Evolutionary conservation across 352 stramenopile genomes (phyloP).

Genomic region (Phytophthora megakarya): DNA sequence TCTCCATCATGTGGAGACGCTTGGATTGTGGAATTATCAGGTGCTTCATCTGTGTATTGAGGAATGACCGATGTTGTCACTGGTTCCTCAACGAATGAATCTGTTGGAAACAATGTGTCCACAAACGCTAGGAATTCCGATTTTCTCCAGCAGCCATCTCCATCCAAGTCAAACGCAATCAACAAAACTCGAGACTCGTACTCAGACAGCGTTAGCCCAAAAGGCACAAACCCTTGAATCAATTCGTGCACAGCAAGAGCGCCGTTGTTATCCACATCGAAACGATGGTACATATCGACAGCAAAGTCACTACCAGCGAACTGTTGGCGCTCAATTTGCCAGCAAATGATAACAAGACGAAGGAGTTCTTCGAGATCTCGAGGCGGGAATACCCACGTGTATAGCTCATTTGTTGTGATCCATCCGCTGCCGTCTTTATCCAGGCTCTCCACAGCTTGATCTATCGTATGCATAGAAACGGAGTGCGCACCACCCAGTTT

Average conservation of each 20-base stretch:
- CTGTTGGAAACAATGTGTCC: slow-evolving; percentile 38
- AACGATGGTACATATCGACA: slow-evolving; percentile 45
- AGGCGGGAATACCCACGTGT: slow-evolving; percentile 52
- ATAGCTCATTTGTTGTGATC: slow-evolving; percentile 67
- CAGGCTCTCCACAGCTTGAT: slow-evolving; percentile 46
- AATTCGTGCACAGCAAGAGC: slow-evolving; percentile 62
- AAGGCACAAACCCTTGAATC: slow-evolving; percentile 46
- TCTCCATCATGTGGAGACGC: background rate
- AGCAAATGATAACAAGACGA: slow-evolving; percentile 40
- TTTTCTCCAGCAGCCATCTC: slow-evolving; percentile 58
- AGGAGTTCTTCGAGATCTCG: slow-evolving; percentile 72
- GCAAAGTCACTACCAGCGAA: slow-evolving; percentile 28
- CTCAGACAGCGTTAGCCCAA: slow-evolving; percentile 43
- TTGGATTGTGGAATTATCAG: background rate
- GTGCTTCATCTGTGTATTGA: background rate
- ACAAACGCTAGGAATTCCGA: slow-evolving; percentile 58
- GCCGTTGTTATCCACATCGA: slow-evolving; percentile 67
- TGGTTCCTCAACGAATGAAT: slow-evolving; percentile 2
- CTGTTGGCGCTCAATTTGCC: slow-evolving; percentile 30
- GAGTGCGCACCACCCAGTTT: slow-evolving; percentile 16
- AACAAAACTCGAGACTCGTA: slow-evolving; percentile 52
- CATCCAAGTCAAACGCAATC: slow-evolving; percentile 59
- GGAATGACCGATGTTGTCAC: background rate
- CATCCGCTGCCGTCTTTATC: slow-evolving; percentile 68
- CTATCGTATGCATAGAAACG: slow-evolving; percentile 33